Conservation (phyloP, 441 rosid species). For the Metrosideros polymorpha region DNA sequence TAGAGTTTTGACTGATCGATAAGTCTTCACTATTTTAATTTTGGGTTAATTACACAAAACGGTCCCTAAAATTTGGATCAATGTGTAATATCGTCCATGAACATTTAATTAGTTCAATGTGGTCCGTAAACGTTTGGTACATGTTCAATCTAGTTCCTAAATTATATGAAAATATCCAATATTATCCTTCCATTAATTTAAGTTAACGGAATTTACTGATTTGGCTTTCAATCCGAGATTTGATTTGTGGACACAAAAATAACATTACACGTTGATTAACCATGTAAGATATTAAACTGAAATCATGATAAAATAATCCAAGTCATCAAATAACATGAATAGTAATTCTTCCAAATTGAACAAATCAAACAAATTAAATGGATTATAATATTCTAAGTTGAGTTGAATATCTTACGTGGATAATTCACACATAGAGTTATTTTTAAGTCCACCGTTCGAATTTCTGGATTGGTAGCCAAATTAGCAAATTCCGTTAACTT, state of each 20-base stretch:
- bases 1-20: background rate
- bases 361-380: no score
- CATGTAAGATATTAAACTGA: background rate
- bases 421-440: no score
- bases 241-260: background rate
- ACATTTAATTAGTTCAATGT: background rate
- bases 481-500: no score
- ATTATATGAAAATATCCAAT: background rate
- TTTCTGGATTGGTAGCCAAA: no score
- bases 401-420: no score
- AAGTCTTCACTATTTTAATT: background rate
- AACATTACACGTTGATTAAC: background rate
- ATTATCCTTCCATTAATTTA: accelerated
- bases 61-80: no score
- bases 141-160: accelerated
- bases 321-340: no score
- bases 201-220: accelerated
- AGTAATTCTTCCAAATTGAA: no score
- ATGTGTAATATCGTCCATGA: no score
- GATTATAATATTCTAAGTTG: no score
- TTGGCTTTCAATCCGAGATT: background rate
- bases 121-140: accelerated
- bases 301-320: accelerated
- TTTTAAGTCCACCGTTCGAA: no score
- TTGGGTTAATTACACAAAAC: background rate